Percentiles rank a stretch among this genome's conserved stretches.
Evolutionary conservation across 1,139 yeast species (phyloP).

Genomic region (Blastobotrys indianensis): DNA sequence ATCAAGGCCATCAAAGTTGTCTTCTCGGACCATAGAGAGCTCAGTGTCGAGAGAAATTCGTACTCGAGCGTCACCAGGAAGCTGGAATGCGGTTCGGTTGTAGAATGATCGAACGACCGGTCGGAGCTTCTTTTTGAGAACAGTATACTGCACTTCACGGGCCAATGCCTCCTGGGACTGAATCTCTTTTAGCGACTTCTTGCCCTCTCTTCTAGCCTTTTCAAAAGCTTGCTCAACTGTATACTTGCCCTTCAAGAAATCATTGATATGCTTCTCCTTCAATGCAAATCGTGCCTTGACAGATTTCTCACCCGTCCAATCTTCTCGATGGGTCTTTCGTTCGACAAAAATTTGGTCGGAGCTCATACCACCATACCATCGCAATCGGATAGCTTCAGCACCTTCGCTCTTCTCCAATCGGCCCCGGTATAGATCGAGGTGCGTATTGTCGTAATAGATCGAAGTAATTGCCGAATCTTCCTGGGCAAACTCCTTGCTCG

Average conservation of each 20-base stretch:
- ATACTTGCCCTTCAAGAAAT: conserved; percentile 72
- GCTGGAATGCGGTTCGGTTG: conserved; percentile 96
- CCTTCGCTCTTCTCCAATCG: conserved; percentile 95
- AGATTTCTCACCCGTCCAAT: conserved; percentile 98
- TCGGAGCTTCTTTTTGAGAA: conserved; percentile 73
- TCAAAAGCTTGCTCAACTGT: conserved; percentile 89
- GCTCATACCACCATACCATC: conserved; percentile 99
- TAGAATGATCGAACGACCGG: conserved; percentile 96
- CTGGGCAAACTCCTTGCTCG: conserved; percentile 88
- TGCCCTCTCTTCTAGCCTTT: conserved; percentile 87
- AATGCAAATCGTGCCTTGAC: conserved; percentile 93
- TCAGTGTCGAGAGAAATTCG: conserved; percentile 97
- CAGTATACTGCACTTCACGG: conserved; percentile 84
- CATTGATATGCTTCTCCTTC: conserved; percentile 85
- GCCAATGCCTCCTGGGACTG: conserved; percentile 90
- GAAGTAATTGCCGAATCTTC: conserved; percentile 97
- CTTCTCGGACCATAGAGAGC: conserved; percentile 92
- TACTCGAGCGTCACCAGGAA: conserved; percentile 98
- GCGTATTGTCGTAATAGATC: conserved; percentile 84
- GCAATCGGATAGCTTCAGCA: conserved; percentile 94
- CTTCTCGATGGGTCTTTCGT: conserved; percentile 96
- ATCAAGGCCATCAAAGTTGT: conserved; percentile 86
- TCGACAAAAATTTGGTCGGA: conserved; percentile 91
- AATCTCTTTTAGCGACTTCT: conserved; percentile 78
- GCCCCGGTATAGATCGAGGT: conserved; percentile 87